Conservation (phyloP, 495 filamentous ascomycete genomes). For the Evansstolkia leycettana region DNA sequence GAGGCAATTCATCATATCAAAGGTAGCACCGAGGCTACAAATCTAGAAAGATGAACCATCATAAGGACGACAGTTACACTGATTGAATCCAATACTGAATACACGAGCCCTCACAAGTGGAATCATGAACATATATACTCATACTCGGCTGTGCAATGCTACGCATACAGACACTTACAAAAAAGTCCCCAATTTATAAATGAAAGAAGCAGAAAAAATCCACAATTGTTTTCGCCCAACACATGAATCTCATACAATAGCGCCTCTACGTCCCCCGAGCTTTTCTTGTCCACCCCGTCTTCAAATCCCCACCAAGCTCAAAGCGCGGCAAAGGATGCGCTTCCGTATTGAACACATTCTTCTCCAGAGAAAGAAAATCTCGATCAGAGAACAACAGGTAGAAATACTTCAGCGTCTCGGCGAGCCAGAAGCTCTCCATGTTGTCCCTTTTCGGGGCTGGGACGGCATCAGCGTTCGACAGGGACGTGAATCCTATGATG, state of each 20-base stretch:
- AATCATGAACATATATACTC: too few relatives aligned
- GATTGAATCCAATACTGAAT: too few relatives aligned
- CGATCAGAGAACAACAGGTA: conserved; percentile 85
- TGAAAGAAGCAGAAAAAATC: too few relatives aligned
- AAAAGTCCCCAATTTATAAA: too few relatives aligned
- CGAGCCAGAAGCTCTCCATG: conserved; percentile 95
- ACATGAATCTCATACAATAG: not conserved
- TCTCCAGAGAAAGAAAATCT: conserved; percentile 71
- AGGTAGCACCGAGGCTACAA: too few relatives aligned
- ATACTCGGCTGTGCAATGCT: too few relatives aligned
- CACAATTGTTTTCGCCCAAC: too few relatives aligned
- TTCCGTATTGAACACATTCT: conserved; percentile 91
- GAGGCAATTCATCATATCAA: too few relatives aligned
- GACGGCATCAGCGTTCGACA: conserved; percentile 59
- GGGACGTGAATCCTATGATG: conserved; percentile 60
- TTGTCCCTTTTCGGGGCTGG: conserved; percentile 60
- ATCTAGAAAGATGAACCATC: too few relatives aligned
- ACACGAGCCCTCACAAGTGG: too few relatives aligned
- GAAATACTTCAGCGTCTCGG: conserved; percentile 96
- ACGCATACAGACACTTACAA: too few relatives aligned
- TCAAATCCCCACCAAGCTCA: conserved; percentile 60
- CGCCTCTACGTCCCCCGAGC: conserved; percentile 20
- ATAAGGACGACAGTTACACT: too few relatives aligned
- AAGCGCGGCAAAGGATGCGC: conserved; percentile 87
- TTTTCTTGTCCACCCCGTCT: conserved; percentile 80